Evolutionary conservation across 2,329 filamentous ascomycete species (phyloP).

Genomic region (Fusarium mangiferae): DNA sequence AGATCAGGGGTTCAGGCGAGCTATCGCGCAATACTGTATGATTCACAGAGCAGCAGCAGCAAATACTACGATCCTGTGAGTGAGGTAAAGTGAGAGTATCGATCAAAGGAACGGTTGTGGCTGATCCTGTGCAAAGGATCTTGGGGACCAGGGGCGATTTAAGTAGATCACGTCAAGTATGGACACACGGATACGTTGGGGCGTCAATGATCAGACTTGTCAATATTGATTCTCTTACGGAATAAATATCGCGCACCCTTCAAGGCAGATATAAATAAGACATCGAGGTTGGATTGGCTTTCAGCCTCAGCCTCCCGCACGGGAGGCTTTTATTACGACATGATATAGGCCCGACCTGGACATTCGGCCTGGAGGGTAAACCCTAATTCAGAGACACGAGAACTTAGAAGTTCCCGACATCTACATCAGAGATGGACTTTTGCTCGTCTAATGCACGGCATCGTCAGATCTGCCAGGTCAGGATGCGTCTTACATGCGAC

Average conservation of each 20-base stretch:
- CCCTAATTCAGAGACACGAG: background rate
- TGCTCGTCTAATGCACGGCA: background rate
- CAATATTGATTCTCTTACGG: background rate
- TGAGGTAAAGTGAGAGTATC: background rate
- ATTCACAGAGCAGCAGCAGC: background rate
- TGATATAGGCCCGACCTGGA: background rate
- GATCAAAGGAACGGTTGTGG: background rate
- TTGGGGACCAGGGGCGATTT: background rate
- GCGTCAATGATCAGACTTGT: background rate
- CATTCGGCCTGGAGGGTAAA: background rate
- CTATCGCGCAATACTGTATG: background rate
- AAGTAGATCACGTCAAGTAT: background rate
- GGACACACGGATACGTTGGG: background rate
- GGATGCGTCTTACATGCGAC: background rate
- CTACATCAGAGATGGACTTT: background rate
- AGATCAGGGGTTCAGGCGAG: background rate
- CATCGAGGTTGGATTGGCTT: background rate
- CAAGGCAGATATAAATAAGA: background rate
- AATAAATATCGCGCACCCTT: background rate
- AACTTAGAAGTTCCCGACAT: too few species aligned
- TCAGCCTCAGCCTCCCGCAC: background rate
- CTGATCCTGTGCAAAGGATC: background rate
- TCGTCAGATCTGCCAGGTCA: background rate
- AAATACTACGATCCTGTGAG: background rate
- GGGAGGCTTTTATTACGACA: background rate